phyloP scores from a whole-genome alignment of 208 protist species.

The Trypanosoma platydactyli region DNA sequence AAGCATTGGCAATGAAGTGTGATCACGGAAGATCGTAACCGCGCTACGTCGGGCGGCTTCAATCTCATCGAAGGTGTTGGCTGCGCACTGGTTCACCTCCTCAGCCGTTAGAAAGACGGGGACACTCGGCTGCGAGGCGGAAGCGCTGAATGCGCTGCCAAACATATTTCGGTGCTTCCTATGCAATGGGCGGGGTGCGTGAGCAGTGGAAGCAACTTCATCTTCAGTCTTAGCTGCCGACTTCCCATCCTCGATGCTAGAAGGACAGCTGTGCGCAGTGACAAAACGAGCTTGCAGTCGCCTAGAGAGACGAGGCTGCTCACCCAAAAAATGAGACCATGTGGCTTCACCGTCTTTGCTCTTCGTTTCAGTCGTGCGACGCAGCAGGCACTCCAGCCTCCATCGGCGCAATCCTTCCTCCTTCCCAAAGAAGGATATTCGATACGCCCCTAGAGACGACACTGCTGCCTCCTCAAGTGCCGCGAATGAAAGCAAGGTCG shows the following conservation, averaged over 20 bases:
- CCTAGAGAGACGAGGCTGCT: slow-evolving; percentile 20
- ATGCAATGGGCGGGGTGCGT: slow-evolving; percentile 1
- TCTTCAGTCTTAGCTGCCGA: neutral
- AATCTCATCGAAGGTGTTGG: slow-evolving; percentile 19
- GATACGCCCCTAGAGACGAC: slow-evolving; percentile 28
- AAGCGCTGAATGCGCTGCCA: slow-evolving; percentile 14
- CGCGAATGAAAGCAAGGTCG: slow-evolving; percentile 41
- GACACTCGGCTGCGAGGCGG: slow-evolving; percentile 24
- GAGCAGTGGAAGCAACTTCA: neutral
- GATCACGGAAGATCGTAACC: slow-evolving; percentile 40
- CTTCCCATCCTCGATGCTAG: neutral
- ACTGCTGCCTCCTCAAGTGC: slow-evolving; percentile 41
- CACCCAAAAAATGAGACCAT: slow-evolving; percentile 3
- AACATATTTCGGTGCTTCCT: slow-evolving; percentile 29
- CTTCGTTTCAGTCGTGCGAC: neutral
- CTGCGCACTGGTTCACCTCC: slow-evolving; percentile 12
- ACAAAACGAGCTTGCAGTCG: slow-evolving; percentile 25
- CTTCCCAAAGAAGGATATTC: slow-evolving; percentile 31
- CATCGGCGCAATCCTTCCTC: slow-evolving; percentile 27
- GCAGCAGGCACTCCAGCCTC: slow-evolving; percentile 27
- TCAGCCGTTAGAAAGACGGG: slow-evolving; percentile 26
- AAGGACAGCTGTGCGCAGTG: slow-evolving; percentile 19
- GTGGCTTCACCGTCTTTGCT: neutral
- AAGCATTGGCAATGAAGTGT: slow-evolving; percentile 36
- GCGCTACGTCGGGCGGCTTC: neutral